Evolutionary conservation across 306 rosid species (phyloP).

Genomic region (Parietaria judaica): DNA sequence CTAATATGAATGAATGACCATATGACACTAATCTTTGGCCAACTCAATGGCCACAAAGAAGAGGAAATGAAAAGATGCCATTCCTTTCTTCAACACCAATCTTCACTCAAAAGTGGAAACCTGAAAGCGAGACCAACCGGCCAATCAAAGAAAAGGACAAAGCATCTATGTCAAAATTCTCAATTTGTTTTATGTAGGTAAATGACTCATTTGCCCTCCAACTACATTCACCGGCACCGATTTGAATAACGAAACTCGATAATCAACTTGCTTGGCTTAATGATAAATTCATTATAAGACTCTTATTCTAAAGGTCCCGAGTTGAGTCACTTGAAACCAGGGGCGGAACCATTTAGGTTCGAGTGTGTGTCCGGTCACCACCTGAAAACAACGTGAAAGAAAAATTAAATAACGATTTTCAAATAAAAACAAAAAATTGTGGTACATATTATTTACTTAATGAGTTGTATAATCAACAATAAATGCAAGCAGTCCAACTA

Average conservation of each 20-base stretch:
- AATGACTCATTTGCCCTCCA: slow-evolving; percentile 41
- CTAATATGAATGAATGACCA: neutral
- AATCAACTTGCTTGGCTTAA: too few species aligned
- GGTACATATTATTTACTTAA: too few species aligned
- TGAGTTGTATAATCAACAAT: too few species aligned
- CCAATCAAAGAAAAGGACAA: slow-evolving; percentile 42
- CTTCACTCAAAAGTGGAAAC: slow-evolving; percentile 24
- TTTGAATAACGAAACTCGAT: neutral
- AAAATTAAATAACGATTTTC: too few species aligned
- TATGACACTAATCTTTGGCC: slow-evolving; percentile 12
- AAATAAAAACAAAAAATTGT: too few species aligned
- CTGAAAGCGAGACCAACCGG: slow-evolving; percentile 40
- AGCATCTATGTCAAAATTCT: slow-evolving; percentile 32
- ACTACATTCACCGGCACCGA: neutral
- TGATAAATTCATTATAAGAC: too few species aligned
- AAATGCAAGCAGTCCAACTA: too few species aligned
- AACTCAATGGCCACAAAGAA: slow-evolving; percentile 28
- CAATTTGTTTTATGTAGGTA: slow-evolving; percentile 16
- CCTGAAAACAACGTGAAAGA: too few species aligned
- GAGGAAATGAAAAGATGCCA: slow-evolving; percentile 31
- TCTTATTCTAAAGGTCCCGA: too few species aligned
- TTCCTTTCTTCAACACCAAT: slow-evolving; percentile 35
- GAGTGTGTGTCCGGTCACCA: too few species aligned
- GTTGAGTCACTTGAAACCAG: too few species aligned
- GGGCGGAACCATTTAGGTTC: too few species aligned